Evolutionary conservation across 768 basidiomycete species (phyloP).

Genomic region (Amanita exitialis): DNA sequence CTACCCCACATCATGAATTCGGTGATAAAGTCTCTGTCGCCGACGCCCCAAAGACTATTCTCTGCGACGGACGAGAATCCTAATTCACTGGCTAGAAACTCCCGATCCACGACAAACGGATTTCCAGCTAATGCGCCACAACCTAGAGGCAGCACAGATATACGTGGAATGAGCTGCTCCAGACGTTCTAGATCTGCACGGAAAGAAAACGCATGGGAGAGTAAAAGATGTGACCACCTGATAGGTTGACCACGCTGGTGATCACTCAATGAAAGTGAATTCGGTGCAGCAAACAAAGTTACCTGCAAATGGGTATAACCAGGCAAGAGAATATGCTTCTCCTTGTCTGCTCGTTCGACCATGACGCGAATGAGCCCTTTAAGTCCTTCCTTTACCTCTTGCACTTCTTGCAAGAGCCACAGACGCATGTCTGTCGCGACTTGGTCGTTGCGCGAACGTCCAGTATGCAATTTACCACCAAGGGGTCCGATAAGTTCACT

Average conservation of each 20-base stretch:
- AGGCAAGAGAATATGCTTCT: constrained; percentile 83
- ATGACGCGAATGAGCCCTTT: constrained; percentile 79
- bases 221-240: constrained; percentile 94
- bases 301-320: constrained; percentile 99
- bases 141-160: constrained; percentile 90
- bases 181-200: constrained; percentile 82
- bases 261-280: background rate
- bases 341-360: constrained; percentile 87
- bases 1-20: constrained; percentile 98
- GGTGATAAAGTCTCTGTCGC: constrained; percentile 93
- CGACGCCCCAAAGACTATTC: constrained; percentile 95
- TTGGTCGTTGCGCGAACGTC: constrained; percentile 95
- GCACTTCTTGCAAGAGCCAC: constrained; percentile 81
- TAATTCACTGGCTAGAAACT: constrained; percentile 84
- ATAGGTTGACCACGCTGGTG: constrained; percentile 92
- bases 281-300: constrained; percentile 9
- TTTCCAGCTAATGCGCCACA: constrained; percentile 95
- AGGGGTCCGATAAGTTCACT: constrained; percentile 88
- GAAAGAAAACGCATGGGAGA: constrained; percentile 94
- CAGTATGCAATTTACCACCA: constrained; percentile 95
- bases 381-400: constrained; percentile 54
- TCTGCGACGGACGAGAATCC: constrained; percentile 84
- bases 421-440: constrained; percentile 97
- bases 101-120: constrained; percentile 88
- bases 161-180: constrained; percentile 73